Evolutionary conservation across 805 yeast genomes (phyloP), one percentile per base, ranked within the genome.

Genomic region (Sporopachydermia lactativora): DNA sequence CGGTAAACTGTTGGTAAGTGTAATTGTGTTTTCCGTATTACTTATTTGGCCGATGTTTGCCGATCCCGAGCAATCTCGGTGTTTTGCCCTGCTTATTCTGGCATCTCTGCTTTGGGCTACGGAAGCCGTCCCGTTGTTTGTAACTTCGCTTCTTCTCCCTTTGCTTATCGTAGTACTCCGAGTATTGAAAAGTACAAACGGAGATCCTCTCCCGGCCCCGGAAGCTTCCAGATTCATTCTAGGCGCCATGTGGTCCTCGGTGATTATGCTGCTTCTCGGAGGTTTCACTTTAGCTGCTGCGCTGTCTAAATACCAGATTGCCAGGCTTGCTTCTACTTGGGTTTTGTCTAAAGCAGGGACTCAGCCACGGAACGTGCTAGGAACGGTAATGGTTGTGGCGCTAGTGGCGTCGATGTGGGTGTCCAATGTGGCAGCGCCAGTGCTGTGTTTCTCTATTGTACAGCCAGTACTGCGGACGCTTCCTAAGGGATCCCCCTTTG

Each of bases 211-310:
- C 69, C 46, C 53, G 1, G 78, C 89, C 2, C 62, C 73, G 0
- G 81, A 72, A 4, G 88, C 96, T 1, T 71, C 95, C 1, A 74
- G 76, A 50, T 83, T 70, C 53, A 83, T 89, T 41, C 73, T 92
- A 47, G 66, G 84, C 1, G 66, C 86, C 15, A 89, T 89, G 97
- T 89, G 96, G 96, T 77, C 88, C 4, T 84, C 96, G 2, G 94
- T 86, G 13, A 84, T 92, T 47, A 76, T 88, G 81, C 64, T 89
- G 34, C 64, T 89, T 40, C 62, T 89, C 6, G 97, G 97, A 47
- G 98, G 98, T 1, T 89, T 89, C 60, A 80, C 96, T 0, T 63
- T 89, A 42, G 97, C 98, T 8, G 96, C 95, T 13, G 96, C 95
- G 0, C 65, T 89, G 43, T 84, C 95, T 38, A 89, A 88, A 60